Percentiles rank a stretch among this genome's conserved stretches.
phyloP scores from a whole-genome alignment of 805 yeast genomes.

The Schwanniomyces vanrijiae region DNA sequence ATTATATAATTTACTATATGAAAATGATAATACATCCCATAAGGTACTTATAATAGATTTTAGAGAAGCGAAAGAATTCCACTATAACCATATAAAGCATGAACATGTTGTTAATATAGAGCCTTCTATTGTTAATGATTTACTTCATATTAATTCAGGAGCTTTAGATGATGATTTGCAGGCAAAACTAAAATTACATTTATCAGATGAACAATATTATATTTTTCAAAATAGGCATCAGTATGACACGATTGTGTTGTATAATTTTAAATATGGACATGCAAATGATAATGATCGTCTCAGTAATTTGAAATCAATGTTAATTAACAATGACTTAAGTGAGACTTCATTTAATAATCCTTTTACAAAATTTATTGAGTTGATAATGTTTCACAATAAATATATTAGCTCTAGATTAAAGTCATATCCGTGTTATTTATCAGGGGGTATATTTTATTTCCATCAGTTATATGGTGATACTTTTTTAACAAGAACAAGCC shows the following conservation, averaged over 20 bases:
- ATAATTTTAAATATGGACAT: constrained; percentile 50
- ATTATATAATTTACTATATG: constrained; percentile 11
- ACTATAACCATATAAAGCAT: constrained; percentile 60
- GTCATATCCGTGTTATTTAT: constrained; percentile 30
- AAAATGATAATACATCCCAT: neutral
- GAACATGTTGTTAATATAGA: constrained; percentile 70
- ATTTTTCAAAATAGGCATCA: constrained; percentile 52
- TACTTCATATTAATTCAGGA: constrained; percentile 24
- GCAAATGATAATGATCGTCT: constrained; percentile 27
- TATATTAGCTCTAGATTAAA: constrained; percentile 34
- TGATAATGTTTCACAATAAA: constrained; percentile 29
- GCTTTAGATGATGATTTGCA: constrained; percentile 68
- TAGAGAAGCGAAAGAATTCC: constrained; percentile 60
- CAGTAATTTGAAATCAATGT: constrained; percentile 33
- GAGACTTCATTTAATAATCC: constrained; percentile 57
- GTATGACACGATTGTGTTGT: constrained; percentile 65
- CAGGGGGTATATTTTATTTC: constrained; percentile 41
- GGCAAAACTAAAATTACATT: constrained; percentile 51
- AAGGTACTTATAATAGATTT: constrained; percentile 67
- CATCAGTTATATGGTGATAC: constrained; percentile 27
- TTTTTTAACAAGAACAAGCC: constrained; percentile 14
- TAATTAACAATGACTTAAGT: constrained; percentile 33
- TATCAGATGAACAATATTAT: constrained; percentile 55
- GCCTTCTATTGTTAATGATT: constrained; percentile 41
- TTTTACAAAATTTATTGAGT: constrained; percentile 43